Evolutionary conservation across 1,284 basidiomycete species (phyloP).

Genomic region (Schizopora paradoxa): DNA sequence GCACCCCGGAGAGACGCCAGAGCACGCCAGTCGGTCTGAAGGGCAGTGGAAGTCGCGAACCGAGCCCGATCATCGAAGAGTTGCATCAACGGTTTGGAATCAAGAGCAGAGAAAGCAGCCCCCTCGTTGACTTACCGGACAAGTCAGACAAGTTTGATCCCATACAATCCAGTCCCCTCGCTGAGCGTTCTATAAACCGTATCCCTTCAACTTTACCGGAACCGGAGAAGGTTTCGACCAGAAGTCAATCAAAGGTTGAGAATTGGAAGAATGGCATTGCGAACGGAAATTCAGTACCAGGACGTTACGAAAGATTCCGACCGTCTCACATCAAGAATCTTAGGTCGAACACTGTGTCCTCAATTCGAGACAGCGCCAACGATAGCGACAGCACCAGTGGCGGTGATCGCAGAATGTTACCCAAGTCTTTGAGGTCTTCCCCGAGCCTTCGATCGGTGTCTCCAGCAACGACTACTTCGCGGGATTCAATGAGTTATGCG

Average conservation of each 20-base stretch:
- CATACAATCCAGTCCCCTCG: no score
- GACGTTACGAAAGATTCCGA: slow-evolving; percentile 16
- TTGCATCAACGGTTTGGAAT: slow-evolving; percentile 54
- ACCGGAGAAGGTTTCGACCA: no score
- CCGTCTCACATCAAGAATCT: slow-evolving; percentile 1
- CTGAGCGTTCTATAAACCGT: no score
- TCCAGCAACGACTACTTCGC: slow-evolving; percentile 7
- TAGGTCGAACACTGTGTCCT: slow-evolving; percentile 6
- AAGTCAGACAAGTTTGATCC: no score
- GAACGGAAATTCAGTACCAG: no score
- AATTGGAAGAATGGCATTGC: no score
- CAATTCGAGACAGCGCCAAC: slow-evolving; percentile 7
- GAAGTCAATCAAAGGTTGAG: no score
- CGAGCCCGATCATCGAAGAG: slow-evolving; percentile 51
- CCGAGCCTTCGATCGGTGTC: slow-evolving; percentile 8
- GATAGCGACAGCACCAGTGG: slow-evolving; percentile 8
- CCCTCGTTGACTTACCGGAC: no score
- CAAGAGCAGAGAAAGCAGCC: slow-evolving; percentile 55
- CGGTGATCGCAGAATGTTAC: slow-evolving; percentile 10
- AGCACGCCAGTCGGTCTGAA: slow-evolving; percentile 39
- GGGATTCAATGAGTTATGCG: slow-evolving; percentile 26
- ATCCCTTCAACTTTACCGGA: no score
- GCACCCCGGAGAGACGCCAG: slow-evolving; percentile 33
- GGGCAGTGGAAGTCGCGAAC: slow-evolving; percentile 39
- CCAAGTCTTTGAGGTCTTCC: slow-evolving; percentile 4